Conservation (phyloP, 441 rosid genomes). For the Biscutella laevigata region DNA sequence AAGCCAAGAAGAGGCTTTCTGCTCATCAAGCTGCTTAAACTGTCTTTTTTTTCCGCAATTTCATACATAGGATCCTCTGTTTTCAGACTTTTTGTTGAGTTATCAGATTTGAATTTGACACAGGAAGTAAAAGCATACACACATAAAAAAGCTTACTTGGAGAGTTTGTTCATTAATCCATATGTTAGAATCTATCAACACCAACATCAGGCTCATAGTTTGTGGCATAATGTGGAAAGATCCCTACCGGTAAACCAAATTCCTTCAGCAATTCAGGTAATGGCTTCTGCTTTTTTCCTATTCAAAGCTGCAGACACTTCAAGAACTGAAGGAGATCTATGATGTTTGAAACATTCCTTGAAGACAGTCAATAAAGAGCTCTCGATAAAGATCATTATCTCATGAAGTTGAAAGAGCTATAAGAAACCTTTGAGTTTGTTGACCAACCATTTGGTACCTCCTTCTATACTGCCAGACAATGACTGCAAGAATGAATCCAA, state of each 20-base stretch:
- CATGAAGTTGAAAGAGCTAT: neutral
- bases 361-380: neutral
- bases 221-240: constrained; percentile 87
- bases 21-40: constrained; percentile 37
- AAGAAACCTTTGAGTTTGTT: constrained; percentile 73
- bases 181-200: constrained; percentile 61
- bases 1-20: constrained; percentile 63
- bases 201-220: constrained; percentile 74
- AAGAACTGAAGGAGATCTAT: neutral
- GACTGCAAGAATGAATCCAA: constrained; percentile 37
- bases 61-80: neutral
- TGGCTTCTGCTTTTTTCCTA: constrained; percentile 95
- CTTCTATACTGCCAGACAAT: constrained; percentile 63
- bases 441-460: constrained; percentile 88
- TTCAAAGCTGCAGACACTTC: constrained; percentile 3
- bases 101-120: neutral
- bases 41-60: neutral
- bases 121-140: constrained; percentile 3
- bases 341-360: neutral
- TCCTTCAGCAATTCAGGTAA: constrained; percentile 75
- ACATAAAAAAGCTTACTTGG: neutral
- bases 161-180: neutral
- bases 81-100: constrained; percentile 8
- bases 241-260: constrained; percentile 67
- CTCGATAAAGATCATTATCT: neutral